Base-by-base conservation (phyloP, 2,329 filamentous ascomycete genomes). In the Colletotrichum nymphaeae region DNA sequence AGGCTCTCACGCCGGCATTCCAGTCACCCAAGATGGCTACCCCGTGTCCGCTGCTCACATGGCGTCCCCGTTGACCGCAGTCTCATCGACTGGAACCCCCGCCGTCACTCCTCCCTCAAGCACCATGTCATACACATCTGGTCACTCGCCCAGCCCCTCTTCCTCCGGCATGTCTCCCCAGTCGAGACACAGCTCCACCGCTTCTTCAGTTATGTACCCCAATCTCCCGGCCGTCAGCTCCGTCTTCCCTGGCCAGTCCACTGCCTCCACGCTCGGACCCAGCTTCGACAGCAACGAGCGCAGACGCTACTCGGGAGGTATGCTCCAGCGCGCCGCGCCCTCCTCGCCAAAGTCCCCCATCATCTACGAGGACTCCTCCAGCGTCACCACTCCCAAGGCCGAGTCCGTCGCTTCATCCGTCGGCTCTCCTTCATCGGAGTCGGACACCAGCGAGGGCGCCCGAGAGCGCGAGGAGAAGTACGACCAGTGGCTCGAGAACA, bases 71-170 rank as follows among this genome's bases (percentile, higher is more conserved):
- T 79, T 91, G 76, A 89, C 87, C 35, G 87, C 87, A 19, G 84
- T 90, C 59, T 89, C 89, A 53, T 91, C 90, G 26, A 88, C 89
- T 53, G 92, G 93, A 74, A 95, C 93, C 16, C 93, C 94, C 11
- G 93, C 93, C 11, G 88, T 95, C 75, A 95, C 93, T 3, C 94
- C 93, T 8, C 92, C 93, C 0, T 94, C 92, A 12, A 94, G 92
- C 81, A 89, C 91, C 68, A 88, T 94, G 79, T 95, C 93, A 0
- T 95, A 95, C 84, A 92, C 91, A 52, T 94, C 93, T 12, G 92
- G 92, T 60, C 93, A 95, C 80, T 95, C 93, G 7, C 93, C 93
- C 2, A 89, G 87, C 76, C 91, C 92, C 32, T 94, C 93, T n/a
- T 90, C 89, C 59, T 89, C 92, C 72, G 92, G 88, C 80, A 88